Percentiles rank a stretch among this genome's conserved stretches.
Conservation (phyloP, 768 basidiomycete genomes). For the Sporobolomyces roseus region DNA sequence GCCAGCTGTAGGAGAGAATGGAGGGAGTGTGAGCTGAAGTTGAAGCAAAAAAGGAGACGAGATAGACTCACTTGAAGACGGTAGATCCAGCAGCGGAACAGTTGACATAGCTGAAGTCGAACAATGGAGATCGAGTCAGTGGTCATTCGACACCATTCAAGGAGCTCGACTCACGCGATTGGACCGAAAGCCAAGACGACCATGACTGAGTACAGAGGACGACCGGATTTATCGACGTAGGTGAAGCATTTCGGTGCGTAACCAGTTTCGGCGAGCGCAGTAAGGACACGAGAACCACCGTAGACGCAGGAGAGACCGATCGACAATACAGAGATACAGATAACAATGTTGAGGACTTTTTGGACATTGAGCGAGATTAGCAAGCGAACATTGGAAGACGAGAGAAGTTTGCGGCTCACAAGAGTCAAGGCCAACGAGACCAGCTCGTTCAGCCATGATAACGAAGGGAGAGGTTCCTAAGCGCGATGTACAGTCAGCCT, state of each 20-base stretch:
- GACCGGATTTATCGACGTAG: conserved; percentile 61
- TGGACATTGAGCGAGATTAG: too few species aligned
- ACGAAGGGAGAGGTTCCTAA: conserved; percentile 48
- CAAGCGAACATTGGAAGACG: too few species aligned
- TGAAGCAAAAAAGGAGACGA: not conserved
- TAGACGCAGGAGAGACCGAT: conserved; percentile 56
- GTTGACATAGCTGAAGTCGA: conserved; percentile 40
- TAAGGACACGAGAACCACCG: conserved; percentile 61
- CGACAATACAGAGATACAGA: conserved; percentile 50
- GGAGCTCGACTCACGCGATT: too few species aligned
- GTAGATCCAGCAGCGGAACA: conserved; percentile 57
- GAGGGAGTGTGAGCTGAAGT: not conserved
- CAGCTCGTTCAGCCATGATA: conserved; percentile 49
- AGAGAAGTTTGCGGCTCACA: too few species aligned
- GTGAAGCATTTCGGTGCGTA: conserved; percentile 65
- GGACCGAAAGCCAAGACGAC: not conserved
- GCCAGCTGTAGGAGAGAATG: conserved; percentile 12
- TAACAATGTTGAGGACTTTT: conserved; percentile 53
- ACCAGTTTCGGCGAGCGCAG: conserved; percentile 63
- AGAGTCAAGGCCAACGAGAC: conserved; percentile 41
- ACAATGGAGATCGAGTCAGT: not conserved
- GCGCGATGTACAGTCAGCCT: not conserved
- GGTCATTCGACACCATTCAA: too few species aligned
- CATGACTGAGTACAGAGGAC: conserved; percentile 56
- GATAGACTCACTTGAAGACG: conserved; percentile 58